phyloP scores from a whole-genome alignment of 352 stramenopile genomes.

The Peronosclerospora sorghi region DNA sequence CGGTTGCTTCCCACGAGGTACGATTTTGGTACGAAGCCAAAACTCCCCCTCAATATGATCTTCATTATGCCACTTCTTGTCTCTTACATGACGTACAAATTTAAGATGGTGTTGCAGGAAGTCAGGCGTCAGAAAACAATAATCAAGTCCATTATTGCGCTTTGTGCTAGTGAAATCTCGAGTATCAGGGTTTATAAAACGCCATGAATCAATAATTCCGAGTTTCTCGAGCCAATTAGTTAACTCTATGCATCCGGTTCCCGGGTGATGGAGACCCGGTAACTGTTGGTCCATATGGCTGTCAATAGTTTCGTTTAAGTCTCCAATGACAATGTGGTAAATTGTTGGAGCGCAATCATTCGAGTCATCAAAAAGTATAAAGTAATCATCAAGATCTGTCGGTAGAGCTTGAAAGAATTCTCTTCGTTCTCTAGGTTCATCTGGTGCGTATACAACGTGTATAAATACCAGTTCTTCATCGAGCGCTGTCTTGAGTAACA shows the following conservation, averaged over 20 bases:
- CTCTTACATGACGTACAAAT: conserved; percentile 1
- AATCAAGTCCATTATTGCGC: conserved; percentile 5
- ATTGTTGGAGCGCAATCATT: not conserved
- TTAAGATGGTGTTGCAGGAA: conserved; percentile 5
- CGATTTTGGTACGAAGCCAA: not conserved
- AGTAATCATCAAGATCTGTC: not conserved
- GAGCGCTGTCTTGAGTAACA: conserved; percentile 5
- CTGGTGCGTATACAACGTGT: conserved; percentile 10
- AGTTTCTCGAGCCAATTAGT: not conserved
- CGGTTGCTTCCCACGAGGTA: not conserved
- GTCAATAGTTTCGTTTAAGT: not conserved
- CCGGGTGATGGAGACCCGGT: not conserved
- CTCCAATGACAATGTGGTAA: not conserved
- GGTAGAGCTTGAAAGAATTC: conserved; percentile 3
- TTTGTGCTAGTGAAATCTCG: conserved; percentile 3
- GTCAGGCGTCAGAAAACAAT: conserved; percentile 8
- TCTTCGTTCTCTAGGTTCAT: not conserved
- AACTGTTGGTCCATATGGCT: not conserved
- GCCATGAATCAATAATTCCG: conserved; percentile 7
- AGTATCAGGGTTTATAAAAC: conserved; percentile 2
- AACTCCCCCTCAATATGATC: conserved; percentile 6
- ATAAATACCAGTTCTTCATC: not conserved
- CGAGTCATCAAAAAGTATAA: too few species aligned
- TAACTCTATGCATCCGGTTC: not conserved
- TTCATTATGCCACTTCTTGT: conserved; percentile 11